Conservation (phyloP, 208 protist species). For the Acanthamoeba sp. region DNA sequence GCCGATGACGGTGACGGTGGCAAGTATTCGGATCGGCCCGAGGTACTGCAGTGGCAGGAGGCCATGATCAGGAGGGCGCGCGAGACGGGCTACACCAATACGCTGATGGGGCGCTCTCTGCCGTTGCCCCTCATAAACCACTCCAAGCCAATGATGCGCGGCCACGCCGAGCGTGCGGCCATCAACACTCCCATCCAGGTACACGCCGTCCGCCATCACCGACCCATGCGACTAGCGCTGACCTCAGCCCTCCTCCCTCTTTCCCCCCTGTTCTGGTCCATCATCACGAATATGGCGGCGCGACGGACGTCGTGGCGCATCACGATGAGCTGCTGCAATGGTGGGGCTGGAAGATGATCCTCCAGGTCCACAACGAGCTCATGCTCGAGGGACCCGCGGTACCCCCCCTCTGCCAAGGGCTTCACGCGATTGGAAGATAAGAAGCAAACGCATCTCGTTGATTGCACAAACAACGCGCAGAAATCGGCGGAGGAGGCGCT, state of each 20-base stretch:
- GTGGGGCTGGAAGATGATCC: constrained; percentile 86
- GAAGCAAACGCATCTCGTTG: not conserved
- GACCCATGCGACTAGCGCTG: no score
- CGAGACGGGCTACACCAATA: constrained; percentile 78
- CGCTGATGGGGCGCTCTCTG: constrained; percentile 83
- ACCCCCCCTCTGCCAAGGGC: not conserved
- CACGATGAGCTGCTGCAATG: constrained; percentile 77
- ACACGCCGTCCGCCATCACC: no score
- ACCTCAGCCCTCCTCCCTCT: no score
- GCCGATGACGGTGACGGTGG: no score
- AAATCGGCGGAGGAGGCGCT: constrained; percentile 67
- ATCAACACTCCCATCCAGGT: constrained; percentile 69
- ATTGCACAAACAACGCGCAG: not conserved
- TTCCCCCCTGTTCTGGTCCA: no score
- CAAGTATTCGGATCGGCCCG: constrained; percentile 85
- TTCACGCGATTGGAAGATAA: not conserved
- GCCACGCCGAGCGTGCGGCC: not conserved
- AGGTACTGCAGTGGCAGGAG: constrained; percentile 89
- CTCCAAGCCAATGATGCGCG: constrained; percentile 26
- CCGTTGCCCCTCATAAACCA: constrained; percentile 62
- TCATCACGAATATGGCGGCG: constrained; percentile 87
- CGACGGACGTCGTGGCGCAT: constrained; percentile 88
- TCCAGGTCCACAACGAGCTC: constrained; percentile 90
- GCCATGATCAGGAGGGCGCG: constrained; percentile 79
- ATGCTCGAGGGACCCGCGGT: constrained; percentile 67